Base-by-base conservation (phyloP, 805 yeast species). In the Huiozyma naganishii region DNA sequence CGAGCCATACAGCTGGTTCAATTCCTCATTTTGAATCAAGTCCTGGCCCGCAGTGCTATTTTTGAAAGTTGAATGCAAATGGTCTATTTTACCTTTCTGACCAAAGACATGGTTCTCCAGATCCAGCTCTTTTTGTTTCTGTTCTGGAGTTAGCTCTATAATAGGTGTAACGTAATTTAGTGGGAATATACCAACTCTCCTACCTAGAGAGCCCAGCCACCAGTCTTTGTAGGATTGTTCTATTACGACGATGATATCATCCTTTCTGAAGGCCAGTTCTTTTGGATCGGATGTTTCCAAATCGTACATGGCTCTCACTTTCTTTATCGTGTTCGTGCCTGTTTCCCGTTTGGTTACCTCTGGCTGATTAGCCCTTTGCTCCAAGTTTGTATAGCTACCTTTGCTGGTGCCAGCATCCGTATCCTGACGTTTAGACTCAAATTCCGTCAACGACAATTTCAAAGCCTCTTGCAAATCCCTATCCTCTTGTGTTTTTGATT, bases 161-260 rank as follows among this genome's bases (percentile, higher is more conserved):
- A 88, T 66, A 2, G 88, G 88, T 0, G 85, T 74, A 1, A 92
- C 97, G 57, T 92, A 90, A 59, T 90, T 90, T 46, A 85, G 73
- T 0, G 98, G 98, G 63, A 90, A 88, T 10, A 92, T 81, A 13
- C 98, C 98, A 41, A 79, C 71, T 43, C 72, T 73, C 1, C 96
- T 96, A 43, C 75, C 72, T 41, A 90, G 65, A 6, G 90, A 76
- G 11, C 98, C 98, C 51, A 86, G 74, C 82, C 96, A 85, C 98
- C 98, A 90, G 57, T 90, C 97, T 48, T 85, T 73, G 60, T 88
- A 89, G 6, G 84, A 95, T 11, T 82, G 73, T 53, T 89, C 97
- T 32, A 89, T 70, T 1, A 92, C 95, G 1, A 82, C 80, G 40
- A 90, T 89, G 10, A 86, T 70, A 58, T 90, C 97, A 36, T 95